phyloP scores from a whole-genome alignment of 192 early-diverging fungal species.

The Coemansia sp. region DNA sequence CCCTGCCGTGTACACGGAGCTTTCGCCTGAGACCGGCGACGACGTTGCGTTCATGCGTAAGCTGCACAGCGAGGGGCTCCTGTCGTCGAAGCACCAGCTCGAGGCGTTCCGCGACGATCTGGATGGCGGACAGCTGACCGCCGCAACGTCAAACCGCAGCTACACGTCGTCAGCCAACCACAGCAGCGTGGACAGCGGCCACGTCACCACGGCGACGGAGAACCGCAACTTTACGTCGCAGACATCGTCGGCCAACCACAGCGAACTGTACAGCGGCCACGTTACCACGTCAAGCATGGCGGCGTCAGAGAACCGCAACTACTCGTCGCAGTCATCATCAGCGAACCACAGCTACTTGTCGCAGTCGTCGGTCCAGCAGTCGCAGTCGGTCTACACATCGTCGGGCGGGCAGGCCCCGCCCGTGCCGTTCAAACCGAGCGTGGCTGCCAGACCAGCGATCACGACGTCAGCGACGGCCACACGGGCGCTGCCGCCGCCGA shows the following conservation, averaged over 20 bases:
- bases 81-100: constrained; percentile 30
- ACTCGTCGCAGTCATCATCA: not conserved
- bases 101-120: constrained; percentile 16
- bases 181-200: too few species aligned
- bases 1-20: constrained; percentile 42
- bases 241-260: not conserved
- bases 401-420: not conserved
- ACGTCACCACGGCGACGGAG: too few species aligned
- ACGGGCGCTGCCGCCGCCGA: constrained; percentile 4
- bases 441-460: not conserved
- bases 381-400: not conserved
- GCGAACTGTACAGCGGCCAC: too few species aligned
- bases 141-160: not conserved
- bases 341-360: not conserved
- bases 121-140: not conserved
- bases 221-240: not conserved
- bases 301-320: not conserved
- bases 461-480: not conserved
- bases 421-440: not conserved
- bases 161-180: too few species aligned
- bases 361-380: not conserved
- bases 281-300: too few species aligned
- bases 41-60: constrained; percentile 22
- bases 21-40: constrained; percentile 34
- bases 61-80: constrained; percentile 16